Percentiles rank a stretch among this genome's conserved stretches.
These are phyloP conservation scores for Colletotrichum spaethianum DNA, from an alignment of 2,329 filamentous ascomycete species.

Conservation along the genomic window DNA sequence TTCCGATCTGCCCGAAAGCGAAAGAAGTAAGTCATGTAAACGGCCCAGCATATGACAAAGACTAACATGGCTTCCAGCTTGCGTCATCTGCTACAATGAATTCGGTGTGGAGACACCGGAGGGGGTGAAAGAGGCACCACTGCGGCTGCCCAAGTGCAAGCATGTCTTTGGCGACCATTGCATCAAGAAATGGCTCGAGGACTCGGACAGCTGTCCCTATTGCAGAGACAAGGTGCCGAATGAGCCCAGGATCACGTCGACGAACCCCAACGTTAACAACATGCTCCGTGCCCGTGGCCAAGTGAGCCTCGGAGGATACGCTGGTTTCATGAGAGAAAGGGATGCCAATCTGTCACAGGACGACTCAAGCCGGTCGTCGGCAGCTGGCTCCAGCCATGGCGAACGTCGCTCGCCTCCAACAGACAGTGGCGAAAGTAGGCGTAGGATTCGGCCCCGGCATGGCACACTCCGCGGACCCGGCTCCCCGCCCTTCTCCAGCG, in stretches of 20 bases:
- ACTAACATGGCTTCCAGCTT: conserved; percentile 56
- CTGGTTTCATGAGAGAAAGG: conserved; percentile 19
- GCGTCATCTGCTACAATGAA: conserved; percentile 76
- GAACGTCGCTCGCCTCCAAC: conserved; percentile 38
- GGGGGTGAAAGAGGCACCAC: conserved; percentile 68
- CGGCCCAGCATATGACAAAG: neutral
- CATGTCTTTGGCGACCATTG: conserved; percentile 76
- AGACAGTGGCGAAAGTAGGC: conserved; percentile 34
- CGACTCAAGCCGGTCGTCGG: neutral
- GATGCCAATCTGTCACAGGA: conserved; percentile 12
- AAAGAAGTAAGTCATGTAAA: conserved; percentile 59
- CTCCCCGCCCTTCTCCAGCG: conserved; percentile 31
- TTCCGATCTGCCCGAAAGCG: conserved; percentile 59
- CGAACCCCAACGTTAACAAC: conserved; percentile 1
- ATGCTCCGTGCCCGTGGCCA: conserved; percentile 4
- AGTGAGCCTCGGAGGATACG: neutral
- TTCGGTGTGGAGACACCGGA: conserved; percentile 71
- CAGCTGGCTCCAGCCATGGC: conserved; percentile 10
- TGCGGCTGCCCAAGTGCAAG: conserved; percentile 73
- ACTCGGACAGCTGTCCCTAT: conserved; percentile 75
- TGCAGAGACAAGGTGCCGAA: conserved; percentile 74
- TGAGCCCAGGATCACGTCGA: conserved; percentile 49
- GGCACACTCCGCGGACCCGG: conserved; percentile 26
- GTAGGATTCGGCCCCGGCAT: conserved; percentile 36
- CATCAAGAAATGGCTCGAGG: conserved; percentile 76